A percentile compares a stretch with the other conserved stretches of the same genome.
These are phyloP conservation scores for Leccinum holopus DNA, from an alignment of 1,284 basidiomycete genomes.

Conservation along the genomic window DNA sequence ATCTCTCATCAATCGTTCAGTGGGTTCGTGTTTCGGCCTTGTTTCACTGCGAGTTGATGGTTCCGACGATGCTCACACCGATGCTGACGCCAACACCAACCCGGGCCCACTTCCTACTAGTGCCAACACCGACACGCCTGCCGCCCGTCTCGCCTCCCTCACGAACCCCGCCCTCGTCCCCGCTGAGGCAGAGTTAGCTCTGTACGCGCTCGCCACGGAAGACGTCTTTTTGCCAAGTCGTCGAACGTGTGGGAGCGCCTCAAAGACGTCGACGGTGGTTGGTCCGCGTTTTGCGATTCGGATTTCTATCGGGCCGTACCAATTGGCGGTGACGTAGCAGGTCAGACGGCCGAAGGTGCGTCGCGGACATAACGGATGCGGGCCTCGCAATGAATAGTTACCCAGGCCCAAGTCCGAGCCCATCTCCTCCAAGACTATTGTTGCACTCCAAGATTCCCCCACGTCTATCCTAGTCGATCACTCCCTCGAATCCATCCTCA, in stretches of 20 bases:
- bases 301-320: slow-evolving; percentile 63
- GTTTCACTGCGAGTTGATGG: no score
- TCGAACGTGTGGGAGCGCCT: slow-evolving; percentile 86
- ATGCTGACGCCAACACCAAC: no score
- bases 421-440: no score
- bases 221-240: slow-evolving; percentile 72
- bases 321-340: slow-evolving; percentile 77
- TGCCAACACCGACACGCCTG: background rate
- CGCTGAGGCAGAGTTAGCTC: slow-evolving; percentile 19
- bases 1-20: no score
- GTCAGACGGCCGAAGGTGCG: slow-evolving; percentile 63
- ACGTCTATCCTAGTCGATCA: no score
- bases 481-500: no score
- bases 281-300: slow-evolving; percentile 73
- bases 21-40: no score
- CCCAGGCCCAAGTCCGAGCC: no score
- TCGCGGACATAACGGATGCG: background rate
- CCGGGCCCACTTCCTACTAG: no score
- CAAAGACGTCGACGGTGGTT: slow-evolving; percentile 81
- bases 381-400: no score
- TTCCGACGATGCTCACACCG: no score
- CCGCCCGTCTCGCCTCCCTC: background rate
- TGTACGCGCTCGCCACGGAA: slow-evolving; percentile 85
- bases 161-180: background rate
- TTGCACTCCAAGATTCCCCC: no score